Conservation (phyloP, 2,329 filamentous ascomycete species). For the Fusarium palustre region DNA sequence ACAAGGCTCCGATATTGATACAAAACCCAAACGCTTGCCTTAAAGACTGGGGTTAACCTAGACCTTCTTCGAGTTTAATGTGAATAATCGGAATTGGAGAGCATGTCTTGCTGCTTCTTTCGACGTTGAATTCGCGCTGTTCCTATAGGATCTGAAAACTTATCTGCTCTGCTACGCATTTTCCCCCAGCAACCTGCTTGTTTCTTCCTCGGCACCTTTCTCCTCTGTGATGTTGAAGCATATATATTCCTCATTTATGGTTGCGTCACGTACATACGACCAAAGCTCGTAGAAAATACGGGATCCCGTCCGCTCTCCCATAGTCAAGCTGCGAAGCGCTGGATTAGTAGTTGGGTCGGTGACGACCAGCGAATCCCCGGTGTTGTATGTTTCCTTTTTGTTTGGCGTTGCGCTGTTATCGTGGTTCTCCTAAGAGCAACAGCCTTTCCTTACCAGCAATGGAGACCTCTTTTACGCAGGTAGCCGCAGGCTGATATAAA, state of each 20-base stretch:
- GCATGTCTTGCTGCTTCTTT: not conserved
- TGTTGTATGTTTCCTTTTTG: slow-evolving; percentile 28
- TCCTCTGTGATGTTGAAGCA: not conserved
- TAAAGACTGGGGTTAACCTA: not conserved
- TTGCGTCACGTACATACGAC: slow-evolving; percentile 4
- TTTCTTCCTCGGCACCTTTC: not conserved
- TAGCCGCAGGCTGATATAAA: too few species aligned
- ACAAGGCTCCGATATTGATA: not conserved
- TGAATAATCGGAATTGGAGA: not conserved
- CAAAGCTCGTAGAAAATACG: slow-evolving; percentile 35
- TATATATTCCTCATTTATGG: not conserved
- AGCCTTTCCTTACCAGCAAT: not conserved
- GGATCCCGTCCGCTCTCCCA: slow-evolving; percentile 38
- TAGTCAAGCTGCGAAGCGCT: slow-evolving; percentile 37
- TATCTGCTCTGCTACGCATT: not conserved
- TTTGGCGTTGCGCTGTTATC: not conserved
- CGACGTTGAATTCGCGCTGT: not conserved
- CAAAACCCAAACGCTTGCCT: not conserved
- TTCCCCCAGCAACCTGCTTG: not conserved
- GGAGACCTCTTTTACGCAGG: not conserved
- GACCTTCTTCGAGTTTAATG: not conserved
- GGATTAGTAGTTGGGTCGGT: slow-evolving; percentile 40
- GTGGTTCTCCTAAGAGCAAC: not conserved
- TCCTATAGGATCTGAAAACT: not conserved
- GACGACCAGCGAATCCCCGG: slow-evolving; percentile 37